Base-by-base conservation (phyloP, 164 flowering plant genomes). In the Aristolochia californica region DNA sequence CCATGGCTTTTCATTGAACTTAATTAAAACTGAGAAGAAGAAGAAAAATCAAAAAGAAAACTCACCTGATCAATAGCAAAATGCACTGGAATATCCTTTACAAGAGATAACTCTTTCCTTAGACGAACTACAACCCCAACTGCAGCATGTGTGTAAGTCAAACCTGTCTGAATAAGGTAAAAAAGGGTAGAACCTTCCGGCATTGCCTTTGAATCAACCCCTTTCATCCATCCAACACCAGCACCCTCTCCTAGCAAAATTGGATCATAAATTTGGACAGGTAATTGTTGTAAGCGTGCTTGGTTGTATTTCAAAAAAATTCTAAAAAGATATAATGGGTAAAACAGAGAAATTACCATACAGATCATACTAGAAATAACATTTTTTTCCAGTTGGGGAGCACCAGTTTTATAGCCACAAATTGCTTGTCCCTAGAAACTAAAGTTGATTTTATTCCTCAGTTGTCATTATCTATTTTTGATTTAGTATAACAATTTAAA, bases 231-330 rank as follows among this genome's bases (percentile, higher is more conserved):
- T 59, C 97, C 99, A 73, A 79, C 86, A 75, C 96, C 99, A 75
- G 93, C 96, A 69, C 99, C 96, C 75, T 94, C 97, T 59, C 97
- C 97, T 71, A 94, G 63, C 11, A 88, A 90, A 69, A 94, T 80
- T 52, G 91, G 97, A 66, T 87, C 97, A 68, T 20, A 63, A 56
- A 80, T 75, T 69, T 84, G 83, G 77, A 97, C 84, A 25, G 77
- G 84, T 43, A 90, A 62, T 60, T 80, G 64, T 71, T 72, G 74
- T 62, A 87, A 65, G 58, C 59, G 74, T 43, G 79, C 53, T 66
- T 85, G 81, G 67, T 94, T 90, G 67, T 43, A 80, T 65, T 81
- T 85, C 60, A 81, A 47, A 59, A 59, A 94, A 90, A 71, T 94
- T 97, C 99, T 94, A 80, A 48, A 45, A n/a, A n/a, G n/a, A 34